Evolutionary conservation across 331 rosid species (phyloP), one percentile per base, ranked within the genome.

Genomic region (Saraca asoca): DNA sequence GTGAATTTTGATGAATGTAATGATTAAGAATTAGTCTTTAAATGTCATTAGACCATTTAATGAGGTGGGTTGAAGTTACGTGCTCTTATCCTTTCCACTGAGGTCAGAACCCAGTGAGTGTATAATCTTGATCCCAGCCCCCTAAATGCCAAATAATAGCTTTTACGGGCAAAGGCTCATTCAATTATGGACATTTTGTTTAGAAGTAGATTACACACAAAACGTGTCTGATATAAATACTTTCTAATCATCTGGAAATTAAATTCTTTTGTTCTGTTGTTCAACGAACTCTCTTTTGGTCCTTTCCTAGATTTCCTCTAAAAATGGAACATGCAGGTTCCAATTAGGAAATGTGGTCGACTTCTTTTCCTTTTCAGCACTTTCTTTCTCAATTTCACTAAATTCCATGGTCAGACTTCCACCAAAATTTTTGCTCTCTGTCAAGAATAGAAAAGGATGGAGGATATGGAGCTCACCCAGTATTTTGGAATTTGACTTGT

Each of bases 1-100:
- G 33, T 69, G 41, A 13, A 44, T 34, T 54, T 38, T 6, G 34
- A 9, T 18, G 16, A 53, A 5, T 43, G 9, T 31, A 54, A 31
- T 53, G 17, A 43, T 43, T 5, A 60, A 44, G 14, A 5, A 44
- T 29, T 65, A 14, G 15, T 49, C 19, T 29, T 55, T 43, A 42
- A n/a, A 38, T 35, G 51, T n/a, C 38, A 62, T 38, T 64, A 20
- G 14, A 7, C 24, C 62, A 38, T 62, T 62, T 7, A 62, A 68
- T 24, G 58, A 62, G 31, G 15, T 29, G 66, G 13, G 52, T 35
- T 45, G 53, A 50, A 1, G 31, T 24, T 24, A 24, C 31, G 1
- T 24, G 31, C 3, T 24, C 3, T 24, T 24, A 24, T 24, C 31
- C 1, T 24, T 24, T 24, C 31, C 31, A 24, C 31, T 24, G 31